A percentile compares a stretch with the other conserved stretches of the same genome.
These are phyloP conservation scores for Aciculosporium take DNA, from an alignment of 2,329 filamentous ascomycete genomes.

Conservation along the genomic window DNA sequence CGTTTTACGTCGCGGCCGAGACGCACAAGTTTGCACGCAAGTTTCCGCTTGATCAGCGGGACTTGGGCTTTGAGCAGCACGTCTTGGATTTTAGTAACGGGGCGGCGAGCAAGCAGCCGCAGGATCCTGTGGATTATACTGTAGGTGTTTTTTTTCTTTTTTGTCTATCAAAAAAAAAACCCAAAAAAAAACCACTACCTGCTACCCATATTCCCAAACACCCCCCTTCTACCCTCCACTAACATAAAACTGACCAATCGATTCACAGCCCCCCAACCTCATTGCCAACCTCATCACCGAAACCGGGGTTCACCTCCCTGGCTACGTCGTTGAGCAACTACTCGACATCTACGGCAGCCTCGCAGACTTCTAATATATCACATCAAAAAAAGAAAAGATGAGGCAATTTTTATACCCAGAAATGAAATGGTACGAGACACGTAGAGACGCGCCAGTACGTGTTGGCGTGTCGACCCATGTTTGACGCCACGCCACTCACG, in stretches of 20 bases:
- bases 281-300: conserved; percentile 66
- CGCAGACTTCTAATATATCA: too few relatives aligned
- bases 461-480: too few relatives aligned
- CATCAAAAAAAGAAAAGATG: too few relatives aligned
- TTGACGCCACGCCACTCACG: too few relatives aligned
- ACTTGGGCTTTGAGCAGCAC: conserved; percentile 64
- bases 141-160: conserved; percentile 26
- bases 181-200: too few relatives aligned
- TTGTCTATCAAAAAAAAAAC: too few relatives aligned
- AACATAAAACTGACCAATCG: not conserved
- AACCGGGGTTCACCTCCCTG: conserved; percentile 55
- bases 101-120: conserved; percentile 27
- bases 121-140: conserved; percentile 56
- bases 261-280: conserved; percentile 43
- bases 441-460: too few relatives aligned
- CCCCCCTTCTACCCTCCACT: too few relatives aligned
- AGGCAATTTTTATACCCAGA: too few relatives aligned
- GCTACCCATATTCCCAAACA: too few relatives aligned
- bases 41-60: conserved; percentile 68
- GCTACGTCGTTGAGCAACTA: conserved; percentile 55
- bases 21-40: conserved; percentile 93
- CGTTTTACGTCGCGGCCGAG: conserved; percentile 84
- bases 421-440: too few relatives aligned
- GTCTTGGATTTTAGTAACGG: conserved; percentile 59
- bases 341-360: conserved; percentile 45